These are phyloP conservation scores for Fagus sylvatica DNA, from an alignment of 306 rosid genomes.

Conservation along the genomic window DNA sequence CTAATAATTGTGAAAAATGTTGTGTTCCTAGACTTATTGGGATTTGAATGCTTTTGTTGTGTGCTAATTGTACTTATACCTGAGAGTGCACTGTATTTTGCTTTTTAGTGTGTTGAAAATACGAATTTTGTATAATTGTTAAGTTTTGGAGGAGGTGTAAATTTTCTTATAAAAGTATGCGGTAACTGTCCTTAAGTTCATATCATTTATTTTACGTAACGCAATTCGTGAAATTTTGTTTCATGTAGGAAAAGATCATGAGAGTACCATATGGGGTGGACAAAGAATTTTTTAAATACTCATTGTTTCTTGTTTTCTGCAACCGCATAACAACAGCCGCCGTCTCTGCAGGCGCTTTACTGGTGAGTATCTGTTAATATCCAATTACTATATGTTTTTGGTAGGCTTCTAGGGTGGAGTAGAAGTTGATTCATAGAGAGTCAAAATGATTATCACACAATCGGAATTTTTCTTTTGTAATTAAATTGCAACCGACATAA, in stretches of 20 bases:
- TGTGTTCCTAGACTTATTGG: background rate
- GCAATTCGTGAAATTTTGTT: constrained; percentile 14
- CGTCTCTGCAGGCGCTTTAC: constrained; percentile 78
- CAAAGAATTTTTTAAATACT: constrained; percentile 70
- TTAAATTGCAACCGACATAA: background rate
- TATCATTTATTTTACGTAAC: background rate
- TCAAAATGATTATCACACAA: background rate
- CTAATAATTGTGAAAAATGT: too few species aligned
- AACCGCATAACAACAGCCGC: constrained; percentile 92
- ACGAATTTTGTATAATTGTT: too few species aligned
- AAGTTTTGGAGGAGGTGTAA: background rate
- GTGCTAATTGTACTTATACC: background rate
- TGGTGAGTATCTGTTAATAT: constrained; percentile 46
- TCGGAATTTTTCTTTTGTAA: constrained; percentile 6
- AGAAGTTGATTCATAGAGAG: background rate
- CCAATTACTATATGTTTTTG: background rate
- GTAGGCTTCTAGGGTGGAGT: background rate
- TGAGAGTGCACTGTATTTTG: background rate
- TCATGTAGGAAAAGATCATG: constrained; percentile 94
- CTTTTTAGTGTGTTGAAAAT: background rate
- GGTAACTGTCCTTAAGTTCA: background rate
- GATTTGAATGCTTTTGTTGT: background rate
- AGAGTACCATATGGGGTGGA: constrained; percentile 82
- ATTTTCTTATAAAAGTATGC: background rate
- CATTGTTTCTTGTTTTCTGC: constrained; percentile 91